Evolutionary conservation across 2,329 filamentous ascomycete genomes (phyloP), one percentile per base, ranked within the genome.

Genomic region (Pseudofabraea citricarpa): DNA sequence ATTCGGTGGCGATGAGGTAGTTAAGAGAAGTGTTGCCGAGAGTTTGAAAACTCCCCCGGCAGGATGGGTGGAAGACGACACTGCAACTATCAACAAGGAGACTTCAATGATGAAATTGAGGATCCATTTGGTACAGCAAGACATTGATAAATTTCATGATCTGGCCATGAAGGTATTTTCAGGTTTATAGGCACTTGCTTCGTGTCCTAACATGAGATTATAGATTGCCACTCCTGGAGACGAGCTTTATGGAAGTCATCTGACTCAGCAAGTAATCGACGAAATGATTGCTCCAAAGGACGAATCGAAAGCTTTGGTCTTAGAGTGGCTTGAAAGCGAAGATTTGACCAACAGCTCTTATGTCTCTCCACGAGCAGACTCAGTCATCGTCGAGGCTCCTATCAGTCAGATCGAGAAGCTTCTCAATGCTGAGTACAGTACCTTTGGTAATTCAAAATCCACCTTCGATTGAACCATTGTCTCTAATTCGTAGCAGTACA

Each of bases 251-350:
- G 75, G 77, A 42, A 62, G 71, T 44, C 74, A 80, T 56, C 62
- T 81, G 40, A 69, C 64, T 22, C 64, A 68, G 6, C 60, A 69
- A 12, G 69, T 77, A 41, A 73, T 82, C 22, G 64, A 75, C 39
- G 64, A 71, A 35, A 67, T 81, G 33, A 64, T 81, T 40, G 67
- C 68, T 47, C 78, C 79, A 2, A 65, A 69, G 6, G 65, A 75
- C 4, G 67, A 79, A 53, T 74, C 76, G 0, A 60, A 69, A 12
- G 60, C 72, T 24, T 64, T 75, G n/a, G 74, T 81, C n/a, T 67
- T 74, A 44, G 66, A 74, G 43, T 82, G 77, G 77, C 65, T 82
- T 7, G 60, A 61, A 68, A 73, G 49, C 67, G 75, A 57, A 71
- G 70, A 45, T 64, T 77, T 48, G 56, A 59, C 21, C 54, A 63